A percentile compares a stretch with the other conserved stretches of the same genome.
These are phyloP conservation scores for Xylaria sp. DNA, from an alignment of 495 filamentous ascomycete species.

Conservation along the genomic window DNA sequence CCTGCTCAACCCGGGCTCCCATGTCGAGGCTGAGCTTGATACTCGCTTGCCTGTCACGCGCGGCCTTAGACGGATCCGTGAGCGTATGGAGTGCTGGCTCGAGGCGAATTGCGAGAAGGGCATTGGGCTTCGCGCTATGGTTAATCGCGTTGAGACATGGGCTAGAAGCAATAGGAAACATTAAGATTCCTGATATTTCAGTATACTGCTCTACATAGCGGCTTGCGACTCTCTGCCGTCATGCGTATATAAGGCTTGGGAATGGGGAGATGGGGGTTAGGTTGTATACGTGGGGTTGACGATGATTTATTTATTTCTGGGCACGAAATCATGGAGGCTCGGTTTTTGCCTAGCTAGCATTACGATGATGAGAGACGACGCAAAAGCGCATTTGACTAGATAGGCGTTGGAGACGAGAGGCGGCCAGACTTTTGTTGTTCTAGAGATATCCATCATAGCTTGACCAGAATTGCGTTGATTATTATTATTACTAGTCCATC, in stretches of 20 bases:
- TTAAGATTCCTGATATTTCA: not conserved
- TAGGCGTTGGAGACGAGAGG: constrained; percentile 11
- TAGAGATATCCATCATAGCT: constrained; percentile 20
- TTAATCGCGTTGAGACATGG: constrained; percentile 71
- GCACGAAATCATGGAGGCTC: not conserved
- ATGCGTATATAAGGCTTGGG: not conserved
- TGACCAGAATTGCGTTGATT: too few species aligned
- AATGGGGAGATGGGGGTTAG: not conserved
- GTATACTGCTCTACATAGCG: not conserved
- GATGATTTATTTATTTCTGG: not conserved
- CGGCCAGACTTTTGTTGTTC: not conserved
- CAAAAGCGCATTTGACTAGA: constrained; percentile 16
- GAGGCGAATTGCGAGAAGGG: constrained; percentile 83
- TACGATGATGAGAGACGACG: constrained; percentile 21
- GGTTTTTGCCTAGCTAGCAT: not conserved
- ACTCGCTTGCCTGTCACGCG: constrained; percentile 69
- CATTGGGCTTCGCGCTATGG: constrained; percentile 70
- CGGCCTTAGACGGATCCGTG: constrained; percentile 69
- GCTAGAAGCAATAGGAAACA: constrained; percentile 41
- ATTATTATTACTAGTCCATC: too few species aligned
- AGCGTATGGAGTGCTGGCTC: constrained; percentile 86
- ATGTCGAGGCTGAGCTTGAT: constrained; percentile 66
- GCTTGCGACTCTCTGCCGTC: not conserved
- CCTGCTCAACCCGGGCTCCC: constrained; percentile 77
- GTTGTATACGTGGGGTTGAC: not conserved